These are phyloP conservation scores for Yamadazyma buinensis DNA, from an alignment of 1,139 yeast species.

Conservation along the genomic window DNA sequence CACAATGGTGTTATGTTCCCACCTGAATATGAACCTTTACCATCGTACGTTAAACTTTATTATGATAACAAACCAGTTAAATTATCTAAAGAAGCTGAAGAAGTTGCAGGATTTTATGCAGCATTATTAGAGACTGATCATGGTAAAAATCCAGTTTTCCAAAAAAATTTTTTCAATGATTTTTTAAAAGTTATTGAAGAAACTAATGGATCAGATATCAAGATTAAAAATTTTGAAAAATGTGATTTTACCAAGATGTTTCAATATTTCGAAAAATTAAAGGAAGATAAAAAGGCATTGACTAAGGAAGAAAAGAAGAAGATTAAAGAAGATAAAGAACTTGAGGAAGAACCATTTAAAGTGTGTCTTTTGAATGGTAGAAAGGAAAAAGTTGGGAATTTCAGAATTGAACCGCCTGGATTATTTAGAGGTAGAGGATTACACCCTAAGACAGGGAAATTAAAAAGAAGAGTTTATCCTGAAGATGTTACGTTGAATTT, in stretches of 20 bases:
- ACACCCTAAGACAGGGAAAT: conserved; percentile 92
- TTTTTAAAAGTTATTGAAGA: conserved; percentile 67
- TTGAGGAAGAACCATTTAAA: conserved; percentile 75
- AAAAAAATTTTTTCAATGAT: conserved; percentile 80
- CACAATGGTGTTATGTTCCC: conserved; percentile 94
- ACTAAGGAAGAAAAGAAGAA: conserved; percentile 70
- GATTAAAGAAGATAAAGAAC: conserved; percentile 68
- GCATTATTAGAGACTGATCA: conserved; percentile 89
- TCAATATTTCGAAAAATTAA: conserved; percentile 64
- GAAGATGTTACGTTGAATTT: conserved; percentile 86
- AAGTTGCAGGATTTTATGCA: conserved; percentile 92
- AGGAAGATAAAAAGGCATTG: conserved; percentile 69
- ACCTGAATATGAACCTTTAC: conserved; percentile 85
- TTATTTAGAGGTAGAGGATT: conserved; percentile 95
- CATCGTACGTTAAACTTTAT: conserved; percentile 68
- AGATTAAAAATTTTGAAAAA: conserved; percentile 57
- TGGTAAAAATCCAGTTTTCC: conserved; percentile 82
- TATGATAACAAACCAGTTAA: conserved; percentile 74
- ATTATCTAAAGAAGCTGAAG: conserved; percentile 82
- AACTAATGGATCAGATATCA: conserved; percentile 57
- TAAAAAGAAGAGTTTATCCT: conserved; percentile 78
- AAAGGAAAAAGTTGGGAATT: conserved; percentile 89
- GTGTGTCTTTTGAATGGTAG: conserved; percentile 82
- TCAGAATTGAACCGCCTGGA: conserved; percentile 94
- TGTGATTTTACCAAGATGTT: conserved; percentile 79